phyloP scores from a whole-genome alignment of 768 basidiomycete genomes.

The Collybiopsis confluens region DNA sequence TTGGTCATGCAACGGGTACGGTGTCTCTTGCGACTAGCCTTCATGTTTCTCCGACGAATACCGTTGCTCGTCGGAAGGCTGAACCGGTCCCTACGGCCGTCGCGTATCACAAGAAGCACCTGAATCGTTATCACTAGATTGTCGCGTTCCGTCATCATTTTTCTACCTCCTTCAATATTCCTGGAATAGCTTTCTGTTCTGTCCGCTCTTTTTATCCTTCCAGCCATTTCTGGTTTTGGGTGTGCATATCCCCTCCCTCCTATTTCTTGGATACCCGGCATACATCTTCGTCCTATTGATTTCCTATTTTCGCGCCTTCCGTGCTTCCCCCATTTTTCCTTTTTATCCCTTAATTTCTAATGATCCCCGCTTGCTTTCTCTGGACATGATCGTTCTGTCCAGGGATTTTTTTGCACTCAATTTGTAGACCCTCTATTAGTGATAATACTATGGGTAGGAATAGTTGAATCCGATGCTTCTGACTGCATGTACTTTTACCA shows the following conservation, averaged over 20 bases:
- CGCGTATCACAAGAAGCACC: not conserved
- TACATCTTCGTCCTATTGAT: not conserved
- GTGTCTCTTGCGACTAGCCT: constrained; percentile 19
- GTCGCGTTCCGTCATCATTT: not conserved
- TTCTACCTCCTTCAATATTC: not conserved
- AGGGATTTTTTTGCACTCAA: no score
- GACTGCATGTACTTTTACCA: no score
- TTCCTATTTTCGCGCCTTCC: not conserved
- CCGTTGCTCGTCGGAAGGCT: constrained; percentile 34
- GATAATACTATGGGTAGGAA: no score
- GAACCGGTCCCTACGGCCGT: not conserved
- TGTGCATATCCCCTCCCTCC: not conserved
- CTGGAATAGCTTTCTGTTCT: constrained; percentile 1
- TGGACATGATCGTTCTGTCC: no score
- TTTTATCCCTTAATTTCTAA: not conserved
- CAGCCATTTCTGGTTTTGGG: no score
- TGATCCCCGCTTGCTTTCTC: not conserved
- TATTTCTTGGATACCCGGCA: constrained; percentile 4
- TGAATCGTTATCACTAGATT: not conserved
- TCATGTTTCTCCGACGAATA: constrained; percentile 60
- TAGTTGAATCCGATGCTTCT: no score
- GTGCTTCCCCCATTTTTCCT: not conserved
- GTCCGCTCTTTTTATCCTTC: not conserved
- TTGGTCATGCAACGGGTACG: constrained; percentile 16
- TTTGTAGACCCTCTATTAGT: no score